These are phyloP conservation scores for Sindora glabra DNA, from an alignment of 306 rosid species.

Conservation along the genomic window DNA sequence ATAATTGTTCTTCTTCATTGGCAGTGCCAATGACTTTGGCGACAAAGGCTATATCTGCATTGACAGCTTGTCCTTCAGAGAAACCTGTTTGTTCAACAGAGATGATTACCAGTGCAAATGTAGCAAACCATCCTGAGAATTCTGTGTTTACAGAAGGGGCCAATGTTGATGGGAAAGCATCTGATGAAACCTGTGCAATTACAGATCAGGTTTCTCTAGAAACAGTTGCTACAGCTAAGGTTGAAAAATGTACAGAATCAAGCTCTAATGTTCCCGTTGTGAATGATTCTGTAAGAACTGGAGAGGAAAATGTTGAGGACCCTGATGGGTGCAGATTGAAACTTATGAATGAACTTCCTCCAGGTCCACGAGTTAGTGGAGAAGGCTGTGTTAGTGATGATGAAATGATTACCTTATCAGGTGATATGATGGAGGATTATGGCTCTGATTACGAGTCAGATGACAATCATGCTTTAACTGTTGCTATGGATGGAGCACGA, in stretches of 20 bases:
- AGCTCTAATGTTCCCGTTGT: constrained; percentile 12
- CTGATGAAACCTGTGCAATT: constrained; percentile 25
- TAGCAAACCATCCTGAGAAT: constrained; percentile 16
- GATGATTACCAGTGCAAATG: constrained; percentile 16
- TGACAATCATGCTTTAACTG: constrained; percentile 54
- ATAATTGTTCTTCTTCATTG: constrained; percentile 19
- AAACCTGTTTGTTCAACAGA: constrained; percentile 30
- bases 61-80: constrained; percentile 1
- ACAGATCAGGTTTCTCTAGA: constrained; percentile 22
- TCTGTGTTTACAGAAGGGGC: constrained; percentile 1
- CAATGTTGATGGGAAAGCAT: constrained; percentile 13
- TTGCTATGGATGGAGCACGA: constrained; percentile 34
- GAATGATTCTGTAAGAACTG: constrained; percentile 17
- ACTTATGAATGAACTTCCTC: constrained; percentile 27
- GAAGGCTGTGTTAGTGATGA: constrained; percentile 63
- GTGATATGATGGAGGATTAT: constrained; percentile 57
- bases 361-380: constrained; percentile 32
- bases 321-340: constrained; percentile 27
- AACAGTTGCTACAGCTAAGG: constrained; percentile 15
- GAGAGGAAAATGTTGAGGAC: constrained; percentile 19
- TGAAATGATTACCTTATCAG: constrained; percentile 63
- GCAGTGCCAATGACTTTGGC: constrained; percentile 5
- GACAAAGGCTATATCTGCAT: constrained; percentile 10
- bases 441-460: constrained; percentile 76
- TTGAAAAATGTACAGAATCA: constrained; percentile 21